Evolutionary conservation across 2,329 filamentous ascomycete genomes (phyloP), one percentile per base, ranked within the genome.

Genomic region (Microcyclospora pomicola): DNA sequence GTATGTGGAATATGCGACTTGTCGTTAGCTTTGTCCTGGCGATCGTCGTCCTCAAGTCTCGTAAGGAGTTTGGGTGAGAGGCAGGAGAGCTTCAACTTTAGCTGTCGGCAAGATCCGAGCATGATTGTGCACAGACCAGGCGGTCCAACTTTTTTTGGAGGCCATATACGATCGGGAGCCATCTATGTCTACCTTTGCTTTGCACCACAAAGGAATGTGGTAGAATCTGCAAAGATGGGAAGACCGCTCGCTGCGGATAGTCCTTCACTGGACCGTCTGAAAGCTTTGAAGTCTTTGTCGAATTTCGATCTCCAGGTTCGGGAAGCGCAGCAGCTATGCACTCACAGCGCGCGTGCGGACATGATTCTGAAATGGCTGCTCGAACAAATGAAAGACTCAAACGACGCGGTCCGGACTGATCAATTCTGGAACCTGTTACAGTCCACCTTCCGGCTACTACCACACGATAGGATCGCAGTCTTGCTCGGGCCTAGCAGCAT

Each of bases 401-500:
- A 51, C 27, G 59, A 48, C 34, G 66, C 66, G 37, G 9, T 31
- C 14, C 63, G 66, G 36, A 54, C 59, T 27, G 45, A 56, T n/a
- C 50, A 51, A 33, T 61, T 65, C 24, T 77, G 72, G 81, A 66
- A 63, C 24, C 68, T 85, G 28, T 56, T 86, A 15, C 65, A 66
- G 33, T 69, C 69, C 41, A 65, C 80, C 34, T 68, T 83, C 38
- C 63, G 68, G 35, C 63, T 75, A n/a, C 73, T 88, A 13, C 78
- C 82, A 0, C 63, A 76, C 0, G 77, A 80, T 33, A 77, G 75
- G 9, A 66, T 83, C 15, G 81, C 82, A 7, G 76, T 77, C 41
- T 75, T 81, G 3, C 67, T 93, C 6, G 76, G 74, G 15, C 77
- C 86, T 41, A 69, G 78, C 40, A 71, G 74, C 33, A 83, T 92